Base-by-base conservation (phyloP, 2,329 filamentous ascomycete species). In the Ramularia endophylla region DNA sequence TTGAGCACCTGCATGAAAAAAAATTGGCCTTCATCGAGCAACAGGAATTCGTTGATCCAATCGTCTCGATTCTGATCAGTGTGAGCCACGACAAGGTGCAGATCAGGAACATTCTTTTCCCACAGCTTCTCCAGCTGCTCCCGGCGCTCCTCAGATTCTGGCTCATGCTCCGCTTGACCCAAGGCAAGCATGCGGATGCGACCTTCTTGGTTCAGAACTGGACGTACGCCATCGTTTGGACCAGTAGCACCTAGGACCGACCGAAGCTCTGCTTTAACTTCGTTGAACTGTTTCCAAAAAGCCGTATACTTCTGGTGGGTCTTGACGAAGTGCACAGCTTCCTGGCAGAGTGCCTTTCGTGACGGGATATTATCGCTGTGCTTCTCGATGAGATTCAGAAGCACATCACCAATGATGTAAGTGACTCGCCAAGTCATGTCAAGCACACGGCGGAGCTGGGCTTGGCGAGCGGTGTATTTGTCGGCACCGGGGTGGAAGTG, bases 401-500 rank as follows among this genome's bases (percentile, higher is more conserved):
- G n/a, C 17, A 37, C 22, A 27, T 37, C 35, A 5, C 22, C 18
- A 12, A 27, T 13, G 17, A 37, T 12, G 22, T 25, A 37, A 13
- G 35, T 37, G 4, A 27, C 11, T 18, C 27, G 35, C 20, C 11
- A 13, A 6, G 35, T 37, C 11, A 37, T 5, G n/a, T 37, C 35
- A 13, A 37, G 35, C 4, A 37, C n/a, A 12, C 35, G 35, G n/a
- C 35, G 17, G 8, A 37, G 35, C 12, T 13, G n/a, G 4, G 13
- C 11, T n/a, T 25, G 18, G 9, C 27, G 35, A 27, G 17, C n/a
- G 9, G 18, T 18, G 17, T 37, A 37, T 13, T 37, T 37, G 35
- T 37, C 35, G 13, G 9, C n/a, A 11, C 35, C 35, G 11, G 35
- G 35, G 35, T 37, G 35, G 35, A 25, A 27, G 22, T 37, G 35